Base-by-base conservation (phyloP, 352 stramenopile species). In the Phytopythium oedochilum region DNA sequence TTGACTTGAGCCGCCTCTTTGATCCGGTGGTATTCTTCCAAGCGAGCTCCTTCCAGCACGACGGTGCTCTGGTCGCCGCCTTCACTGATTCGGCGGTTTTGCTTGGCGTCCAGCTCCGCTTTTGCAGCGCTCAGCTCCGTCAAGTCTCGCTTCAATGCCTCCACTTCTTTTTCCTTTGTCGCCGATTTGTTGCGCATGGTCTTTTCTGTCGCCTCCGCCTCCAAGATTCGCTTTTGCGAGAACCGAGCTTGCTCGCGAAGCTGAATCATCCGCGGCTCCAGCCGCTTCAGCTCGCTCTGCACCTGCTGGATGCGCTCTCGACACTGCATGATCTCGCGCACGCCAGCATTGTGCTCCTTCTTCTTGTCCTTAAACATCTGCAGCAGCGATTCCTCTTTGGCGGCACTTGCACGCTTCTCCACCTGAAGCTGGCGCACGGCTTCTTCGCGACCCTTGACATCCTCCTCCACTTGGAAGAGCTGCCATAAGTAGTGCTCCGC, bases 401-500 rank as follows among this genome's bases (percentile, higher is more conserved):
- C 62, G 20, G 42, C 50, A 47, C 77, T 85, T 1, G 60, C 70
- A 2, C 45, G 39, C 15, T 75, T 46, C 56, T 82, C 61, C 7
- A 86, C 66, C 53, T 90, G 68, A 18, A 75, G 66, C 0, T 69
- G 48, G 20, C 75, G 73, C 12, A 97, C 71, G 3, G 75, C 61
- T 25, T 93, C 90, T 59, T 96, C 88, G 38, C 91, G 82, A 26
- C 87, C 65, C 20, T 88, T 74, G 3, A 96, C 74, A 39, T 98
- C 89, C 15, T 90, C 76, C 56, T 98, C 75, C 22, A 98, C 83
- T 64, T 98, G 94, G 47, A 93, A 98, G 22, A 99, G 75, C 58
- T 98, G 89, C 96, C 96, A 99, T 36, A 99, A 71, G 55, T 97
- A 99, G 62, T 97, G 92, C 57, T 98, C 88, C 0, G 89, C 85